A percentile compares a stretch with the other conserved stretches of the same genome.
Conservation (phyloP, 106 monocot genomes). For the Posidonia australis region DNA sequence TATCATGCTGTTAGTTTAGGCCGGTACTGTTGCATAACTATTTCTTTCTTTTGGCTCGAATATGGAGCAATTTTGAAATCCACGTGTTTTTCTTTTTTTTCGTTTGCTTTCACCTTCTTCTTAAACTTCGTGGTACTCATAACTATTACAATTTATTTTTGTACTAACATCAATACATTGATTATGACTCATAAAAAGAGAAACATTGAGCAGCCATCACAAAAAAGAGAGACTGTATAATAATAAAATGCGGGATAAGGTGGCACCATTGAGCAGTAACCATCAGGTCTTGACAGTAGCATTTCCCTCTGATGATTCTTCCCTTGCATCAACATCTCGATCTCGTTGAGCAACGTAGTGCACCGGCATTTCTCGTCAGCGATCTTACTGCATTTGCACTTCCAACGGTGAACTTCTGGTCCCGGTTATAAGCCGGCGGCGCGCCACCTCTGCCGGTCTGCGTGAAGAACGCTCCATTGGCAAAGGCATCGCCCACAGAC, state of each 20-base stretch:
- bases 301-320: neutral
- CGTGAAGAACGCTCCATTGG: constrained; percentile 57
- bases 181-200: too few species aligned
- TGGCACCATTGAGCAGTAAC: neutral
- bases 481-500: constrained; percentile 51
- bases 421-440: constrained; percentile 26
- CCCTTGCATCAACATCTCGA: constrained; percentile 31
- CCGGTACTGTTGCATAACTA: too few species aligned
- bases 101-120: too few species aligned
- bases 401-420: constrained; percentile 33
- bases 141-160: too few species aligned
- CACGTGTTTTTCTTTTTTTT: too few species aligned
- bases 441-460: constrained; percentile 13
- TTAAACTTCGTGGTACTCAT: too few species aligned
- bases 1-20: too few species aligned
- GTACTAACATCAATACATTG: too few species aligned
- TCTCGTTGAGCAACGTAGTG: constrained; percentile 32
- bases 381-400: constrained; percentile 13
- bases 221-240: too few species aligned
- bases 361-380: constrained; percentile 49
- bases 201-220: too few species aligned
- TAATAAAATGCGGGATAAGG: neutral
- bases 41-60: too few species aligned
- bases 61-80: too few species aligned
- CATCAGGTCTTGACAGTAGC: neutral